A percentile compares a stretch with the other conserved stretches of the same genome.
Conservation (phyloP, 768 basidiomycete genomes). For the Lactifluus pinguis region DNA sequence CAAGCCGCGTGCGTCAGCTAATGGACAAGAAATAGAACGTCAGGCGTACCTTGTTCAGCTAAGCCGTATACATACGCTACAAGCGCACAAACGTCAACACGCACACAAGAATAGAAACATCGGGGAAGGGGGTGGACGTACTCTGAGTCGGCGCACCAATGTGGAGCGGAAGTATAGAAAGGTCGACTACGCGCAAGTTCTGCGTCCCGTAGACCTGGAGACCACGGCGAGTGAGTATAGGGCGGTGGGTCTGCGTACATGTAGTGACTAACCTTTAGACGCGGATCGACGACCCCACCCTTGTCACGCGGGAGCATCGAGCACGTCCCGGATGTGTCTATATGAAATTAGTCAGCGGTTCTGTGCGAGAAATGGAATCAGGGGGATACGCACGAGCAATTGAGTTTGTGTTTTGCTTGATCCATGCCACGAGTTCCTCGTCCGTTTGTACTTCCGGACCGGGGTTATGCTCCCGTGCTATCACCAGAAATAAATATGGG, state of each 20-base stretch:
- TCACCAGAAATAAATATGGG: neutral
- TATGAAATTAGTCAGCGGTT: neutral
- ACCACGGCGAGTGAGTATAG: neutral
- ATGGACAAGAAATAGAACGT: neutral
- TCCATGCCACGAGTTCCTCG: conserved; percentile 21
- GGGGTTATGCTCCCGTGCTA: conserved; percentile 26
- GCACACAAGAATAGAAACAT: no score
- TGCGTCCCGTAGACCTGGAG: conserved; percentile 45
- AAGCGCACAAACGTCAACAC: neutral
- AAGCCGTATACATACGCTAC: conserved; percentile 33
- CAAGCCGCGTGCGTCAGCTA: neutral
- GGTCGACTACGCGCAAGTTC: conserved; percentile 47
- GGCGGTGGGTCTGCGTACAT: accelerated
- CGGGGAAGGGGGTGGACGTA: conserved; percentile 16
- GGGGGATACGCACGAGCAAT: conserved; percentile 15
- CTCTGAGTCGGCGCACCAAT: conserved; percentile 40
- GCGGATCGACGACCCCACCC: conserved; percentile 42
- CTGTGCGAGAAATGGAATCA: neutral
- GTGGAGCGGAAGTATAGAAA: conserved; percentile 47
- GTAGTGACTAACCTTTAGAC: conserved; percentile 31
- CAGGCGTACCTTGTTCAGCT: conserved; percentile 36
- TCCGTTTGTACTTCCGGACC: conserved; percentile 25
- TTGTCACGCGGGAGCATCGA: conserved; percentile 47
- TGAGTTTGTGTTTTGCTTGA: neutral
- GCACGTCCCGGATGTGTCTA: conserved; percentile 40